These are phyloP conservation scores for Nymphaea thermarum DNA, from an alignment of 164 flowering plant genomes.

Conservation along the genomic window DNA sequence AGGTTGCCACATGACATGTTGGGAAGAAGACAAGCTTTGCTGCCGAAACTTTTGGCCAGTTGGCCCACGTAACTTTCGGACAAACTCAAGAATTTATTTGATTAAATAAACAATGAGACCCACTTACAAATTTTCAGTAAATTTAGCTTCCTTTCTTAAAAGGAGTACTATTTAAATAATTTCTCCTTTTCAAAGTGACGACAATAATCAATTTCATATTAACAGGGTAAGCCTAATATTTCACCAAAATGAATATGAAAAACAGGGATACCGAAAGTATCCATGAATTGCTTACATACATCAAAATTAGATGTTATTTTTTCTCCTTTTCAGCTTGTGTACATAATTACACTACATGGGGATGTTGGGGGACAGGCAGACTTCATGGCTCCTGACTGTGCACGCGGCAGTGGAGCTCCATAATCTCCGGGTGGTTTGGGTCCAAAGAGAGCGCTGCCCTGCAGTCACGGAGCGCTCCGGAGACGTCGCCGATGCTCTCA, in stretches of 20 bases:
- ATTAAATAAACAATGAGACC: too few relatives aligned
- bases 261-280: not conserved
- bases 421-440: slow-evolving; percentile 91
- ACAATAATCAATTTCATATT: not conserved
- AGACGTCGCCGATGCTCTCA: slow-evolving; percentile 72
- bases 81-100: too few relatives aligned
- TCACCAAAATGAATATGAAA: not conserved
- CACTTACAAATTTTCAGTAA: too few relatives aligned
- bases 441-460: slow-evolving; percentile 94
- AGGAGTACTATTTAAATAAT: too few relatives aligned
- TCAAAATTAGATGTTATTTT: not conserved
- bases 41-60: too few relatives aligned
- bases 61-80: too few relatives aligned
- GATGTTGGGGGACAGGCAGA: not conserved
- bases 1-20: not conserved
- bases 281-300: not conserved
- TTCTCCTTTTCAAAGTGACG: not conserved
- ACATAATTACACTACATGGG: slow-evolving; percentile 2
- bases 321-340: slow-evolving; percentile 5
- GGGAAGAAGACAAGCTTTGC: not conserved
- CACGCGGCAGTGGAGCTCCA: slow-evolving; percentile 86
- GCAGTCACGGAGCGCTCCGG: slow-evolving; percentile 79
- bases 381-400: slow-evolving; percentile 76
- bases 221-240: not conserved
- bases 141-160: too few relatives aligned